Conservation (phyloP, 2,329 filamentous ascomycete genomes). For the Neopestalotiopsis rosae region DNA sequence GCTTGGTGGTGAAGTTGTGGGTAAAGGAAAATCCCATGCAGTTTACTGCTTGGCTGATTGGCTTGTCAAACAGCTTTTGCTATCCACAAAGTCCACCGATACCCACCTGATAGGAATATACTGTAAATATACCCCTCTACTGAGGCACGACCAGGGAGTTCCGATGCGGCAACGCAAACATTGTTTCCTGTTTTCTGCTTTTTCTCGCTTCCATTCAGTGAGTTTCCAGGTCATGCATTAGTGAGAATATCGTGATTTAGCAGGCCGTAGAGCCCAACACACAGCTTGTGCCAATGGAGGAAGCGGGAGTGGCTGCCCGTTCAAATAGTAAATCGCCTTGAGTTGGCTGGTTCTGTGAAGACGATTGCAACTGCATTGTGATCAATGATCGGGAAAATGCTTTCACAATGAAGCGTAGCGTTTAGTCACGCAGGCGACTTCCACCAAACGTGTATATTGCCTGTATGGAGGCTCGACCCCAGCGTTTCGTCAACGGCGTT, state of each 20-base stretch:
- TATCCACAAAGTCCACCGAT: background rate
- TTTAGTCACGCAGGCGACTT: background rate
- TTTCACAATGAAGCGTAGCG: no score
- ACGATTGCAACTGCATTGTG: no score
- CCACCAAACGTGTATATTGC: background rate
- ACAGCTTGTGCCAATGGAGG: no score
- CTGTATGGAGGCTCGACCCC: background rate
- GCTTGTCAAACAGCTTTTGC: slow-evolving; percentile 1
- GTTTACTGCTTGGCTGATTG: background rate
- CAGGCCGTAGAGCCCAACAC: no score
- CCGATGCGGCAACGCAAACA: background rate
- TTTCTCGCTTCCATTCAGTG: background rate
- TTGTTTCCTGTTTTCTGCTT: background rate
- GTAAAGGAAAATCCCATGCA: background rate
- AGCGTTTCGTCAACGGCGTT: background rate
- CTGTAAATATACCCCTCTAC: background rate
- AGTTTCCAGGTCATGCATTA: background rate
- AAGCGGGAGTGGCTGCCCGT: no score
- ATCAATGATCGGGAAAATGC: no score
- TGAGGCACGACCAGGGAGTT: background rate
- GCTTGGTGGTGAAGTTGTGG: background rate
- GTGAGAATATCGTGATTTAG: background rate
- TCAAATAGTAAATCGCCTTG: no score
- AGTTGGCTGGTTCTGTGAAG: no score
- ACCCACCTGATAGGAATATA: background rate